A percentile compares a stretch with the other conserved stretches of the same genome.
These are phyloP conservation scores for Colletotrichum paranaense DNA, from an alignment of 2,329 filamentous ascomycete species.

Conservation along the genomic window DNA sequence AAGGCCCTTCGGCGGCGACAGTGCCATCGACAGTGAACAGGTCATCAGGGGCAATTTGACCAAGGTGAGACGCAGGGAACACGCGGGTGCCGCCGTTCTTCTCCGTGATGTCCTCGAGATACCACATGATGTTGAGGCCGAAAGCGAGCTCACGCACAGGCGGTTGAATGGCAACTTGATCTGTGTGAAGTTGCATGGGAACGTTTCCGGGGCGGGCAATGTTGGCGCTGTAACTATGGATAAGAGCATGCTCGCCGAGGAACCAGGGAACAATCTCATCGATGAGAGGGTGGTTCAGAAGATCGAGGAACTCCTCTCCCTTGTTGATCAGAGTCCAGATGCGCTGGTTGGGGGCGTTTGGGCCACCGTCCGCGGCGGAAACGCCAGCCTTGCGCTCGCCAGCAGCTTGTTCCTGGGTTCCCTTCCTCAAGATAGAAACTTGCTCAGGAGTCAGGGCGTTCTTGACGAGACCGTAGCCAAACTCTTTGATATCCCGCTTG, in stretches of 20 bases:
- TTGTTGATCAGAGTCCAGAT: slow-evolving; percentile 23
- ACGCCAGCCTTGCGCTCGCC: slow-evolving; percentile 13
- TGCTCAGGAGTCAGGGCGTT: slow-evolving; percentile 8
- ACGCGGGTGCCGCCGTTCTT: neutral
- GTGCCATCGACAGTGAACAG: slow-evolving; percentile 2
- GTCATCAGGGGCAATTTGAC: neutral
- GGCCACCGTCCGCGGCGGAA: neutral
- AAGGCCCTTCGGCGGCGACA: neutral
- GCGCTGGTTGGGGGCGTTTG: slow-evolving; percentile 7
- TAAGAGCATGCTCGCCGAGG: neutral
- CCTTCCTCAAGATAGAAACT: slow-evolving; percentile 15
- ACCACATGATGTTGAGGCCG: neutral
- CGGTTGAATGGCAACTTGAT: neutral
- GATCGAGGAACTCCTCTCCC: slow-evolving; percentile 11
- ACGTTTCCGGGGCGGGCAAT: neutral
- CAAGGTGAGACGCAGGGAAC: neutral
- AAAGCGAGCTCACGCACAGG: neutral
- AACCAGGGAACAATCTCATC: slow-evolving; percentile 21
- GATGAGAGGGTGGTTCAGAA: slow-evolving; percentile 24
- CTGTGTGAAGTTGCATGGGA: neutral
- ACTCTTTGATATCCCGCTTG: slow-evolving; percentile 16
- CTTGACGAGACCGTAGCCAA: slow-evolving; percentile 24
- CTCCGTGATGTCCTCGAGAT: neutral
- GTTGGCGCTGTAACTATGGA: too few species aligned
- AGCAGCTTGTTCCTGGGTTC: slow-evolving; percentile 8